Percentiles rank a stretch among this genome's conserved stretches.
phyloP scores from a whole-genome alignment of 192 early-diverging fungal species.

The Coemansia sp. region DNA sequence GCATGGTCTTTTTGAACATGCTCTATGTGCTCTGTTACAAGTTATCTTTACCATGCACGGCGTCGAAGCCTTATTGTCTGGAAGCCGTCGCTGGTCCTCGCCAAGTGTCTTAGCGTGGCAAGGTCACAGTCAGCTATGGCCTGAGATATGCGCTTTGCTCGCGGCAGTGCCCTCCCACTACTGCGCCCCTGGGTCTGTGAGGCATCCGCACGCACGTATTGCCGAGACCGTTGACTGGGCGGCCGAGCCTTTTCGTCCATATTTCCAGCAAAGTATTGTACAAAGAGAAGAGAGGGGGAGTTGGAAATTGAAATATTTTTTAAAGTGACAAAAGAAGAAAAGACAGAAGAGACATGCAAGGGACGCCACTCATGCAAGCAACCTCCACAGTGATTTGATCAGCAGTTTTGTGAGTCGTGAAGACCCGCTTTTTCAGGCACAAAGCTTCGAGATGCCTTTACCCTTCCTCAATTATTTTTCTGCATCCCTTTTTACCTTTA shows the following conservation, averaged over 20 bases:
- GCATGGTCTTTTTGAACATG: background rate
- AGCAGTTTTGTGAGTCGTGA: background rate
- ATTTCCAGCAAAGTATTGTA: background rate
- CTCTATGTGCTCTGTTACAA: background rate
- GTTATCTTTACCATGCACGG: slow-evolving; percentile 33
- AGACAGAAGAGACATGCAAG: background rate
- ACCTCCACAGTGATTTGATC: slow-evolving; percentile 2
- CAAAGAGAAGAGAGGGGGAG: background rate
- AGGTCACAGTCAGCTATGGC: slow-evolving; percentile 40
- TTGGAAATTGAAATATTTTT: background rate
- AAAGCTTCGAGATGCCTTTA: background rate
- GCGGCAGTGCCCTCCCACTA: slow-evolving; percentile 15
- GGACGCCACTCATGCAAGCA: background rate
- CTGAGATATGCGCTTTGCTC: slow-evolving; percentile 43
- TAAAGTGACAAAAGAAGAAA: background rate
- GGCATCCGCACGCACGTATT: background rate
- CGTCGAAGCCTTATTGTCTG: slow-evolving; percentile 42
- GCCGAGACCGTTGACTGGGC: background rate
- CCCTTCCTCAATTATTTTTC: background rate
- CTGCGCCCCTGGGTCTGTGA: background rate
- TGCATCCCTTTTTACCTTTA: background rate
- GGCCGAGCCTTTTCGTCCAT: slow-evolving; percentile 8
- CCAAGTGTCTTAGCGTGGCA: slow-evolving; percentile 42
- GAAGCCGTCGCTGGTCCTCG: slow-evolving; percentile 41
- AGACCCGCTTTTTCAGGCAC: background rate